Conservation (phyloP, 768 basidiomycete species). For the Paxillus involutus region DNA sequence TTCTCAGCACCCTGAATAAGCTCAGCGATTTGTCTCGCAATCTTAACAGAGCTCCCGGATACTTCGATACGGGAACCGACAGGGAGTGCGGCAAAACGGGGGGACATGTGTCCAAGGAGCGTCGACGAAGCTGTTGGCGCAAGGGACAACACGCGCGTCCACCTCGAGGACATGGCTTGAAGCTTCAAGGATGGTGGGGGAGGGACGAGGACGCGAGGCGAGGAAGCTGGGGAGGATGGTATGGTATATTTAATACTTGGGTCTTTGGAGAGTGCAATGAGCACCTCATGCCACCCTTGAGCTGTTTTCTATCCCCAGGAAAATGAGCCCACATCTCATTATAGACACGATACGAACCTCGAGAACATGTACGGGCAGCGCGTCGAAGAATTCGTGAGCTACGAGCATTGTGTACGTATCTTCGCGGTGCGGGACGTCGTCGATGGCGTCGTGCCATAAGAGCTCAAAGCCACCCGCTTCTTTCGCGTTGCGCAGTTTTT, state of each 20-base stretch:
- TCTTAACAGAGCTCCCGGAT: slow-evolving; percentile 65
- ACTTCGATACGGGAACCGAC: slow-evolving; percentile 80
- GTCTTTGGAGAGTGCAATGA: slow-evolving; percentile 55
- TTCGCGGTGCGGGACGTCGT: slow-evolving; percentile 55
- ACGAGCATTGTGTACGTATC: slow-evolving; percentile 77
- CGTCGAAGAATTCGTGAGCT: slow-evolving; percentile 98
- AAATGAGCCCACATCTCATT: neutral
- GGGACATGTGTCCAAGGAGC: slow-evolving; percentile 63
- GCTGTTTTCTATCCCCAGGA: slow-evolving; percentile 57
- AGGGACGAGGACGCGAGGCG: slow-evolving; percentile 8
- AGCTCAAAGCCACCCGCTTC: slow-evolving; percentile 38
- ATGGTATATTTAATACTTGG: slow-evolving; percentile 32
- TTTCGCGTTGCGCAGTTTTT: slow-evolving; percentile 41
- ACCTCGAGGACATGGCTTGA: slow-evolving; percentile 30
- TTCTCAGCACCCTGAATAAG: slow-evolving; percentile 40
- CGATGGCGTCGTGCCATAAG: slow-evolving; percentile 73
- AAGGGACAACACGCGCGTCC: slow-evolving; percentile 68
- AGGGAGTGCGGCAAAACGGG: slow-evolving; percentile 67
- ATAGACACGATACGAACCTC: slow-evolving; percentile 51
- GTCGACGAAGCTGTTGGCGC: slow-evolving; percentile 52
- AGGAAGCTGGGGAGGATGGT: slow-evolving; percentile 15
- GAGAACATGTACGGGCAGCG: slow-evolving; percentile 87
- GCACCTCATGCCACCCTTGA: slow-evolving; percentile 84
- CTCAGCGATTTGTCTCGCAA: slow-evolving; percentile 66
- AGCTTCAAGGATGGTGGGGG: slow-evolving; percentile 2